phyloP scores from a whole-genome alignment of 495 filamentous ascomycete species.

The Astrocystis sublimbata region DNA sequence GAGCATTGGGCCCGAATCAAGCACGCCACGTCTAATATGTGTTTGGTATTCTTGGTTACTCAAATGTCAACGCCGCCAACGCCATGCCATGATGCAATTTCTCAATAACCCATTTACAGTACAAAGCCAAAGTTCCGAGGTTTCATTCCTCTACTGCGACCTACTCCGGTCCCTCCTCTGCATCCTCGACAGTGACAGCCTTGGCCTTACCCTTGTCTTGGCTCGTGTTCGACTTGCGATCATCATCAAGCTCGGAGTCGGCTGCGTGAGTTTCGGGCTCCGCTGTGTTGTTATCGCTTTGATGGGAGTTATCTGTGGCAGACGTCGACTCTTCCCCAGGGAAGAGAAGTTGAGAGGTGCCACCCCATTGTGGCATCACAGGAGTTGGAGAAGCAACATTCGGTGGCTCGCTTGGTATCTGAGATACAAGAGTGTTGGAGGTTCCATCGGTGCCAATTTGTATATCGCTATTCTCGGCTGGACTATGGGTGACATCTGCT shows the following conservation, averaged over 20 bases:
- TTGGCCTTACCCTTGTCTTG: conserved; percentile 37
- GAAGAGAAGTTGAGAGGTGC: conserved; percentile 39
- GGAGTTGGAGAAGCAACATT: conserved; percentile 42
- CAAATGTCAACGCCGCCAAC: conserved; percentile 31
- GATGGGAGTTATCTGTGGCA: conserved; percentile 16
- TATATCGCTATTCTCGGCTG: neutral
- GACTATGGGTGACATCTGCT: neutral
- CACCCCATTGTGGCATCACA: conserved; percentile 47
- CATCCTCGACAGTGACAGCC: conserved; percentile 45
- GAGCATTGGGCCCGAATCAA: conserved; percentile 14
- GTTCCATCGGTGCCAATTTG: neutral
- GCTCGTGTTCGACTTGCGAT: conserved; percentile 14
- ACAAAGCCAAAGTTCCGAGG: conserved; percentile 12
- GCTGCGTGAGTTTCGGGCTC: conserved; percentile 6
- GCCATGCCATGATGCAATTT: conserved; percentile 37
- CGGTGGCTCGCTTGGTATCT: conserved; percentile 25
- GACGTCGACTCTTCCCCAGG: conserved; percentile 17
- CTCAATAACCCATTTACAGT: conserved; percentile 11
- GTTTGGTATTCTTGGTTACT: neutral
- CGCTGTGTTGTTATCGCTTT: conserved; percentile 14
- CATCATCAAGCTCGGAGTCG: conserved; percentile 22
- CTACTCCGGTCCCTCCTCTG: conserved; percentile 32
- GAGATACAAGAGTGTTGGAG: conserved; percentile 10
- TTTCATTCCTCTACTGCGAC: no score
- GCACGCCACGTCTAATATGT: conserved; percentile 1